These are phyloP conservation scores for Pistacia vera DNA, from an alignment of 345 rosid species.

Conservation along the genomic window DNA sequence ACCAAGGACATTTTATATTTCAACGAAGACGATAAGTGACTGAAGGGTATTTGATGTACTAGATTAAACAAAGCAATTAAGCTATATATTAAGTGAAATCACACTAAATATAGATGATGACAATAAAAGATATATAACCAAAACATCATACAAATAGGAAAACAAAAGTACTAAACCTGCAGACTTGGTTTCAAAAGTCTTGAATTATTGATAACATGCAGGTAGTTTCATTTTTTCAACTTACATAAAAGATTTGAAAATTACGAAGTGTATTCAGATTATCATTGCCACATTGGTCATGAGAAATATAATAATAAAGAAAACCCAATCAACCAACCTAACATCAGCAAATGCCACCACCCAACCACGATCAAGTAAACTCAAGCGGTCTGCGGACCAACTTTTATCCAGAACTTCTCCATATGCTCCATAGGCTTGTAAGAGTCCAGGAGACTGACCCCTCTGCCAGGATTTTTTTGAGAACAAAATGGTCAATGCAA, in stretches of 20 bases:
- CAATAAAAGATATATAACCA: neutral
- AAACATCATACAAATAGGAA: neutral
- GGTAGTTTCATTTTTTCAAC: neutral
- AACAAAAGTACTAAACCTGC: neutral
- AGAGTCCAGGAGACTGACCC: slow-evolving; percentile 62
- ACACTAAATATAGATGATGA: neutral
- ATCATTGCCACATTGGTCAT: neutral
- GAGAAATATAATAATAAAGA: slow-evolving; percentile 2
- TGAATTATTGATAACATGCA: neutral
- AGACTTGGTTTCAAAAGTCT: neutral
- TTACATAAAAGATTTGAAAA: neutral
- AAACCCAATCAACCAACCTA: slow-evolving; percentile 49
- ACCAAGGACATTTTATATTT: neutral
- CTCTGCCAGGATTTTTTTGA: slow-evolving; percentile 64
- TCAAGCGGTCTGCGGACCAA: slow-evolving; percentile 75
- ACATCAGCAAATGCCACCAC: slow-evolving; percentile 91
- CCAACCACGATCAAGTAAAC: slow-evolving; percentile 97
- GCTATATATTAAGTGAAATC: neutral
- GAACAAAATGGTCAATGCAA: slow-evolving; percentile 80
- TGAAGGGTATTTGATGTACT: neutral
- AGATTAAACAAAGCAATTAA: neutral
- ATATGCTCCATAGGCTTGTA: slow-evolving; percentile 88
- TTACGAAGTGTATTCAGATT: neutral
- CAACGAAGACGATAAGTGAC: neutral
- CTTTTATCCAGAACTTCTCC: slow-evolving; percentile 82